Conservation (phyloP, 2,329 filamentous ascomycete genomes). For the Cercospora zeina region DNA sequence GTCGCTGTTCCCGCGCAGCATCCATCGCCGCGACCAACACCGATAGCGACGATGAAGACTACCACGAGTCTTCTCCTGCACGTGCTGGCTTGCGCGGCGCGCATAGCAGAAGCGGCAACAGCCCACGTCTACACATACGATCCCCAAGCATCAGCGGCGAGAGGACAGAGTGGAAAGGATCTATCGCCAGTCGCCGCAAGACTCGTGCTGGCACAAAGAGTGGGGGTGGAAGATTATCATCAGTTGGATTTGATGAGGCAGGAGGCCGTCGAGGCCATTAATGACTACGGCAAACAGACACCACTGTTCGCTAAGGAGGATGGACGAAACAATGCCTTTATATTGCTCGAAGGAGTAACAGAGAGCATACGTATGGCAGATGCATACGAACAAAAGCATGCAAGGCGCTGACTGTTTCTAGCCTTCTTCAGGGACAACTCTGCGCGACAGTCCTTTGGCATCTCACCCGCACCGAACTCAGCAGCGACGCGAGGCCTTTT, state of each 20-base stretch:
- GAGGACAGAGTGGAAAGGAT: slow-evolving; percentile 11
- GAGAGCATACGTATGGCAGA: slow-evolving; percentile 26
- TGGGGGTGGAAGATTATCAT: slow-evolving; percentile 54
- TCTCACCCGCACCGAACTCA: slow-evolving; percentile 33
- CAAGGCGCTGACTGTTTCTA: not conserved
- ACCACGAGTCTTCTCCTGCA: slow-evolving; percentile 44
- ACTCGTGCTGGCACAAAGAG: slow-evolving; percentile 53
- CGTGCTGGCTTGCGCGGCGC: slow-evolving; percentile 43
- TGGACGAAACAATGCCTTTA: slow-evolving; percentile 27
- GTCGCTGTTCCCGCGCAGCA: slow-evolving; percentile 1
- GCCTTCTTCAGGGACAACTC: slow-evolving; percentile 16
- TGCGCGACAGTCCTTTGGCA: slow-evolving; percentile 29
- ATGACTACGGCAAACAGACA: slow-evolving; percentile 48
- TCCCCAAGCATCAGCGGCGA: slow-evolving; percentile 27
- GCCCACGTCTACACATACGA: slow-evolving; percentile 45
- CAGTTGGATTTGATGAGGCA: slow-evolving; percentile 44
- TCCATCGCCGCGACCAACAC: slow-evolving; percentile 4
- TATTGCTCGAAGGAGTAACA: slow-evolving; percentile 34
- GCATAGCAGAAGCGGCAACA: slow-evolving; percentile 33
- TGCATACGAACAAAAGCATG: not conserved
- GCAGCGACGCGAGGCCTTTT: slow-evolving; percentile 33
- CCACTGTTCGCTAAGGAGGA: slow-evolving; percentile 43
- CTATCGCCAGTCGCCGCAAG: slow-evolving; percentile 49
- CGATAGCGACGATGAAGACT: slow-evolving; percentile 46
- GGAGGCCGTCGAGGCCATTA: slow-evolving; percentile 49